phyloP scores from a whole-genome alignment of 495 filamentous ascomycete genomes.

The Schizothecium vesticola region DNA sequence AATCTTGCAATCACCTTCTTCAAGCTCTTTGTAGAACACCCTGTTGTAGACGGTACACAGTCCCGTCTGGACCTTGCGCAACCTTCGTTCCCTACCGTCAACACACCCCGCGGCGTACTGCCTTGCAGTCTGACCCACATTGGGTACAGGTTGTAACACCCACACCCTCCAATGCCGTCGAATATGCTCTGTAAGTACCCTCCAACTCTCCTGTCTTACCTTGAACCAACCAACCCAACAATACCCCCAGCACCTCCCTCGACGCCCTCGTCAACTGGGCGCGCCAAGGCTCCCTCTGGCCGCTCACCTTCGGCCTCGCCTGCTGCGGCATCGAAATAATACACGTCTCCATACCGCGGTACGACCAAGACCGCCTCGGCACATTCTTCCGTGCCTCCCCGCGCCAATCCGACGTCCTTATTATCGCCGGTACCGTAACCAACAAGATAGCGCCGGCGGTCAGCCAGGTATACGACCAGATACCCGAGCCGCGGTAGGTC shows the following conservation, averaged over 20 bases:
- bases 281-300: constrained; percentile 87
- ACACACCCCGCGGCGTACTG: too few relatives aligned
- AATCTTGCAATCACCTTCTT: too few relatives aligned
- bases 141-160: too few relatives aligned
- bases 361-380: constrained; percentile 90
- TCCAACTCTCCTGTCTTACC: not conserved
- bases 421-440: constrained; percentile 88
- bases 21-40: too few relatives aligned
- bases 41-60: too few relatives aligned
- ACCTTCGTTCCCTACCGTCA: too few relatives aligned
- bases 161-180: constrained; percentile 46
- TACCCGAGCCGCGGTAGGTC: constrained; percentile 92
- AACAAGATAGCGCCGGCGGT: constrained; percentile 97
- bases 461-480: constrained; percentile 93
- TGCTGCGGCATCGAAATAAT: constrained; percentile 97
- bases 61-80: too few relatives aligned
- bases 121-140: too few relatives aligned
- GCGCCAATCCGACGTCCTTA: constrained; percentile 94
- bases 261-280: constrained; percentile 92
- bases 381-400: constrained; percentile 96
- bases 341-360: constrained; percentile 90
- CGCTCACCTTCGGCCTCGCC: too few relatives aligned
- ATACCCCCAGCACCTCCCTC: constrained; percentile 66
- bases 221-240: not conserved
- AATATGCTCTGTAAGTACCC: constrained; percentile 82